Base-by-base conservation (phyloP, 2,329 filamentous ascomycete species). In the Phialophora macrospora region DNA sequence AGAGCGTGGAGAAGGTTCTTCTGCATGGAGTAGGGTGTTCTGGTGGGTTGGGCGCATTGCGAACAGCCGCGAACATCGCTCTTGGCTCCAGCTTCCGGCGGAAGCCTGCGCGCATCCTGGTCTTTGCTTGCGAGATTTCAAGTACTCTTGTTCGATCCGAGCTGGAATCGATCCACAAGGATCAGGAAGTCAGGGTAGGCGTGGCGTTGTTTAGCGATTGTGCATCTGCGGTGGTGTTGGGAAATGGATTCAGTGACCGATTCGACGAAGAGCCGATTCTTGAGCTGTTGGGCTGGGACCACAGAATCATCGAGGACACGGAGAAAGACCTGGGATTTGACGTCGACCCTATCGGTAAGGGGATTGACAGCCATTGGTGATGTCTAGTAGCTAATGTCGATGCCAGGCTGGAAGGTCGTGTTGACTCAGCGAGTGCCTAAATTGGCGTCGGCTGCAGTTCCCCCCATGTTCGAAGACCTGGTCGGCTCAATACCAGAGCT, bases 171-270 rank as follows among this genome's bases (percentile, higher is more conserved):
- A 84, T 89, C 73, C 73, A 87, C 67, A 80, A 85, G 70, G 72
- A 80, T 17, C 84, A 89, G 70, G 81, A 88, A 66, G 84, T 87
- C 11, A 81, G 88, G 34, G 89, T 91, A 71, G 89, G 88, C 1
- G 81, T 86, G 1, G 85, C 84, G 14, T 77, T 91, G 2, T 91
- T 91, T 74, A 90, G 87, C 22, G 89, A 91, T 74, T 90, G 87
- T 69, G 88, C 86, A n/a, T 88, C 87, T 63, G 86, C 88, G 0
- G 76, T 86, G 30, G 79, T 91, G 1, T 73, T 91, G 38, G 88
- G 86, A 72, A 91, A 91, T 72, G 83, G 83, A 0, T 77, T 90
- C 60, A 70, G 67, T 32, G 64, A 70, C 56, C 68, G 70, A n/a
- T 67, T 60, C 32, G 65, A 72, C 26, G 75, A 77, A 58, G 69